Evolutionary conservation across 2,329 filamentous ascomycete genomes (phyloP), one percentile per base, ranked within the genome.

Genomic region (Hymenoscyphus infarciens): DNA sequence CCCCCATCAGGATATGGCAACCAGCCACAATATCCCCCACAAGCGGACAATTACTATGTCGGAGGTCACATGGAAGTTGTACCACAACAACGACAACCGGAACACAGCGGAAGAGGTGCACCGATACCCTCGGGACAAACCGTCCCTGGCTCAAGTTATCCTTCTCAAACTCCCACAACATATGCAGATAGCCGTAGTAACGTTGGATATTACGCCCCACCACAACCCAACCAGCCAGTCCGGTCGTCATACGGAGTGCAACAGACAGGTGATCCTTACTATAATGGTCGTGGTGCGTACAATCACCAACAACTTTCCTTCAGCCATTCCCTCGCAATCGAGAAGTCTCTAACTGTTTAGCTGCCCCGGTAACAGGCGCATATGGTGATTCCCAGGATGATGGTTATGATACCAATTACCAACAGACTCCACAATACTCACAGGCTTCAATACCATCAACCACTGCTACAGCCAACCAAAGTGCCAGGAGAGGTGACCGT

Each of bases 221-320:
- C 62, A 61, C 49, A 54, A 74, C 73, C 69, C 42, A 22, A 10
- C 64, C 73, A 61, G 74, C 74, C 69, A 74, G 78, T 63, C 71
- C 70, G 65, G 22, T 71, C 78, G 22, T 71, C 78, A 68, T 71
- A 70, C 68, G 31, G 67, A 5, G 61, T 68, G 27, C 81, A 82
- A 70, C 78, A 49, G 42, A 22, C 81, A 64, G 73, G 77, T 72
- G 83, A 85, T 73, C 77, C 82, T 55, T 80, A 81, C 67, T 84
- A 82, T 15, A 35, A 35, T 53, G 82, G 82, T 77, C 84, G 84
- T 80, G 83, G 84, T 83, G 81, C 81, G 81, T 87, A 82, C 77
- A 66, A 64, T 68, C 61, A 73, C 63, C 64, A 61, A 58, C 66
- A 63, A 63, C 59, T 64, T 65, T 65, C 65, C 57, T 61, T 63